phyloP scores from a whole-genome alignment of 352 stramenopile genomes.

The Globisporangium nagaii region DNA sequence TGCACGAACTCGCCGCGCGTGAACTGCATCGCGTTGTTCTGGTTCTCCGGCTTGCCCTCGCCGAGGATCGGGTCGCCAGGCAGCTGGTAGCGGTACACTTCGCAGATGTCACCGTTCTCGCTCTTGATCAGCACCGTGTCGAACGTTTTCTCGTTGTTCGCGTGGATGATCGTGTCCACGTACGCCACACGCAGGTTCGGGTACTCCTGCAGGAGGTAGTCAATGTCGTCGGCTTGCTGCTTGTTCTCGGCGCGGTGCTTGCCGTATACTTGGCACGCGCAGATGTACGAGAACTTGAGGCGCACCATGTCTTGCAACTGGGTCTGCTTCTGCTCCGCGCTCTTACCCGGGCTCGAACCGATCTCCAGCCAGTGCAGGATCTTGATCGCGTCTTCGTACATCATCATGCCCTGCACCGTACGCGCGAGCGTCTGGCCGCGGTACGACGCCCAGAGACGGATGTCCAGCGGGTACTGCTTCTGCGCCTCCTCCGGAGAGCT shows the following conservation, averaged over 20 bases:
- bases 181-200: constrained; percentile 84
- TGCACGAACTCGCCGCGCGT: constrained; percentile 81
- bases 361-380: constrained; percentile 85
- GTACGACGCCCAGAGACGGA: constrained; percentile 79
- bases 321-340: constrained; percentile 67
- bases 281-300: constrained; percentile 86
- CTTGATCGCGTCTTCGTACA: constrained; percentile 86
- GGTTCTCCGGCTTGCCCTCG: constrained; percentile 83
- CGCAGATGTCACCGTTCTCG: constrained; percentile 61
- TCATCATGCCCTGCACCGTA: constrained; percentile 83
- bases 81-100: constrained; percentile 78
- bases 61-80: constrained; percentile 79
- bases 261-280: constrained; percentile 79
- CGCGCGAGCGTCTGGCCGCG: constrained; percentile 73
- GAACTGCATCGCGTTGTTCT: constrained; percentile 80
- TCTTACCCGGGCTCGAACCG: constrained; percentile 56
- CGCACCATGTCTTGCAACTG: constrained; percentile 83
- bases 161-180: constrained; percentile 56
- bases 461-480: constrained; percentile 64
- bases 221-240: constrained; percentile 71
- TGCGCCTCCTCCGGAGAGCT: constrained; percentile 66
- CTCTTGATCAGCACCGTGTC: constrained; percentile 80
- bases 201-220: constrained; percentile 75
- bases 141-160: constrained; percentile 38
- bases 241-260: constrained; percentile 67